phyloP scores from a whole-genome alignment of 73 alveolate genomes.

The Paramecium primaurelia region DNA sequence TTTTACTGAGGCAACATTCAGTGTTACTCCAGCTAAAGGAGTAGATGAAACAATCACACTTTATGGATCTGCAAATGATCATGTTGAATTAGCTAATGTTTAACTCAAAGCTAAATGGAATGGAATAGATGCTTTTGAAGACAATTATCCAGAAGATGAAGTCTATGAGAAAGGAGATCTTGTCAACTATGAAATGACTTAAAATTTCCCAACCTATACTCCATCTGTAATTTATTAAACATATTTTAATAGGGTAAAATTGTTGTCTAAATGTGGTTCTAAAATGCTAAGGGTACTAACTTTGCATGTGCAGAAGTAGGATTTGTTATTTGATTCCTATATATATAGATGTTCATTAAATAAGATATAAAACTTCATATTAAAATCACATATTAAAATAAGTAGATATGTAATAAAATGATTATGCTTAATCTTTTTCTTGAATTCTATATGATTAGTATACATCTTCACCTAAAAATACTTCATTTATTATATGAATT shows the following conservation, averaged over 20 bases:
- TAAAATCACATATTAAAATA: neutral
- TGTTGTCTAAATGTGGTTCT: neutral
- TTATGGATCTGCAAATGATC: constrained; percentile 30
- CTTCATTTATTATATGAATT: neutral
- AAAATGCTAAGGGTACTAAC: neutral
- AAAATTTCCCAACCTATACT: constrained; percentile 18
- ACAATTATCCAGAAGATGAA: neutral
- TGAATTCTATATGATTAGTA: neutral
- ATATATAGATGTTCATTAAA: neutral
- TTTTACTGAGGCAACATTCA: neutral
- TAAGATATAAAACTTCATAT: neutral
- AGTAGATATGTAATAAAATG: too few relatives aligned
- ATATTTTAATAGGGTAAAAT: neutral
- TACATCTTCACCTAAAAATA: too few relatives aligned
- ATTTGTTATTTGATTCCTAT: constrained; percentile 11
- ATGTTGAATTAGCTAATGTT: constrained; percentile 11
- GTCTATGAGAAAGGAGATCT: constrained; percentile 45
- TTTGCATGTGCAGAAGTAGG: constrained; percentile 14
- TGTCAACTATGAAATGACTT: neutral
- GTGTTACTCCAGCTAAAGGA: constrained; percentile 16
- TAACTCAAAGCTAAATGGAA: constrained; percentile 10
- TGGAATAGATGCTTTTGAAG: neutral
- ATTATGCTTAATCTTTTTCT: neutral
- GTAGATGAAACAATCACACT: constrained; percentile 27
- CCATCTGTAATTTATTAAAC: neutral